A percentile compares a stretch with the other conserved stretches of the same genome.
Conservation (phyloP, 768 basidiomycete species). For the Rossbeevera mucosa region DNA sequence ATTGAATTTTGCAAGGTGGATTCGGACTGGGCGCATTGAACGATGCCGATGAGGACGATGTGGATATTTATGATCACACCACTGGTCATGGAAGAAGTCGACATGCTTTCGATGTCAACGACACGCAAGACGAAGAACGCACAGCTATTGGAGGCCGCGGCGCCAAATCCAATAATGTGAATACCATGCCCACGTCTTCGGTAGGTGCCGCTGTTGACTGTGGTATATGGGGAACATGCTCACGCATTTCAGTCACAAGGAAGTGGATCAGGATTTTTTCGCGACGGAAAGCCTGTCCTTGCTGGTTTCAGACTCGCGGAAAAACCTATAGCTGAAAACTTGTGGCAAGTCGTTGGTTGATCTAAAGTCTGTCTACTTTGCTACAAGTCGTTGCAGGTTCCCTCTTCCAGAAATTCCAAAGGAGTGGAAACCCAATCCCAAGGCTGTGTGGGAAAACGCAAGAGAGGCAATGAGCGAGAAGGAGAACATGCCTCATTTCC, state of each 20-base stretch:
- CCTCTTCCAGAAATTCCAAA: constrained; percentile 75
- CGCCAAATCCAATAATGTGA: constrained; percentile 7
- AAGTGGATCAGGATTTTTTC: constrained; percentile 41
- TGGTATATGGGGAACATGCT: neutral
- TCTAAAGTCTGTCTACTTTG: constrained; percentile 11
- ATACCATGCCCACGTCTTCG: neutral
- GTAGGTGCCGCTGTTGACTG: constrained; percentile 6
- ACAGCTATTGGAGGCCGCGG: constrained; percentile 38
- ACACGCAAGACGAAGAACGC: constrained; percentile 60
- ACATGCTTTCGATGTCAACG: constrained; percentile 61
- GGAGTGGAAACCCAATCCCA: constrained; percentile 84
- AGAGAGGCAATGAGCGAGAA: constrained; percentile 38
- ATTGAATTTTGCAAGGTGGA: constrained; percentile 47
- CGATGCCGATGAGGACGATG: constrained; percentile 90
- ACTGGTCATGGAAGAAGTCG: constrained; percentile 38
- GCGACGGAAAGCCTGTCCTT: constrained; percentile 70
- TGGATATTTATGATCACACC: constrained; percentile 71
- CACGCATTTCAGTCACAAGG: constrained; percentile 19
- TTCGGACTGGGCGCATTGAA: constrained; percentile 88
- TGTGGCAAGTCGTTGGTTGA: constrained; percentile 46
- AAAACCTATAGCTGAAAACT: constrained; percentile 63
- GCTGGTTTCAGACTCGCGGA: constrained; percentile 71
- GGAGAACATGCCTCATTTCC: constrained; percentile 36
- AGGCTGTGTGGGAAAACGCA: constrained; percentile 60
- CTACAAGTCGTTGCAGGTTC: constrained; percentile 52